phyloP scores from a whole-genome alignment of 2,329 filamentous ascomycete species.

The Ophiocordyceps robertsii region DNA sequence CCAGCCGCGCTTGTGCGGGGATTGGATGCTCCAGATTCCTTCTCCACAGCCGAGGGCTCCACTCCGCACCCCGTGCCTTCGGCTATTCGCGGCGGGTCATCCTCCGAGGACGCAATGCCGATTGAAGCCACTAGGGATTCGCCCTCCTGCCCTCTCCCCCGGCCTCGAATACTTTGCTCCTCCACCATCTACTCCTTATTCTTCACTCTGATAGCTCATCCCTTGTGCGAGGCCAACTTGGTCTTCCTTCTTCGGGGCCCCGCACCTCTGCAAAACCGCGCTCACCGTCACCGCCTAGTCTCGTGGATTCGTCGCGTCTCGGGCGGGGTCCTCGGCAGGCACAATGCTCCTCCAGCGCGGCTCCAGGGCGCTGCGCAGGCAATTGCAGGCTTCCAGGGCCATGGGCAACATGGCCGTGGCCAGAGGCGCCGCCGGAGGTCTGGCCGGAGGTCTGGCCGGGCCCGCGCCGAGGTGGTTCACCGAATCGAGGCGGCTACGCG shows the following conservation, averaged over 20 bases:
- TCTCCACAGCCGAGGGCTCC: not conserved
- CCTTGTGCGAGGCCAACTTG: not conserved
- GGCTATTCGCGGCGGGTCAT: conserved; percentile 22
- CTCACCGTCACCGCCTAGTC: not conserved
- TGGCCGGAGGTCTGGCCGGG: conserved; percentile 13
- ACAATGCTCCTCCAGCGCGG: conserved; percentile 42
- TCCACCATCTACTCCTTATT: not conserved
- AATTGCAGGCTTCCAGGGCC: conserved; percentile 33
- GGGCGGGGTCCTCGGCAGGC: not conserved
- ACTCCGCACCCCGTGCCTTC: conserved; percentile 3
- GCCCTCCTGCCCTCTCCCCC: not conserved
- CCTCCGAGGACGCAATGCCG: conserved; percentile 19
- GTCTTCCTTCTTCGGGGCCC: not conserved
- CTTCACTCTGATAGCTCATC: not conserved
- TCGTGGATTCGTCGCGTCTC: not conserved
- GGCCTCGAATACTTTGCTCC: not conserved
- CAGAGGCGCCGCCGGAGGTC: conserved; percentile 10
- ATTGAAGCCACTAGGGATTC: conserved; percentile 14
- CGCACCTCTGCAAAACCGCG: not conserved
- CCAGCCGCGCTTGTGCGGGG: not conserved
- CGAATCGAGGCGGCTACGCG: conserved; percentile 32
- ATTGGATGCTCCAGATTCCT: not conserved
- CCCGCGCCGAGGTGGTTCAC: conserved; percentile 33
- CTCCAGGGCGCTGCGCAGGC: conserved; percentile 34
- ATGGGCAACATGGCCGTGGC: conserved; percentile 17